A percentile compares a stretch with the other conserved stretches of the same genome.
Conservation (phyloP, 108 stramenopile genomes). For the Aurantiochytrium sp. region DNA sequence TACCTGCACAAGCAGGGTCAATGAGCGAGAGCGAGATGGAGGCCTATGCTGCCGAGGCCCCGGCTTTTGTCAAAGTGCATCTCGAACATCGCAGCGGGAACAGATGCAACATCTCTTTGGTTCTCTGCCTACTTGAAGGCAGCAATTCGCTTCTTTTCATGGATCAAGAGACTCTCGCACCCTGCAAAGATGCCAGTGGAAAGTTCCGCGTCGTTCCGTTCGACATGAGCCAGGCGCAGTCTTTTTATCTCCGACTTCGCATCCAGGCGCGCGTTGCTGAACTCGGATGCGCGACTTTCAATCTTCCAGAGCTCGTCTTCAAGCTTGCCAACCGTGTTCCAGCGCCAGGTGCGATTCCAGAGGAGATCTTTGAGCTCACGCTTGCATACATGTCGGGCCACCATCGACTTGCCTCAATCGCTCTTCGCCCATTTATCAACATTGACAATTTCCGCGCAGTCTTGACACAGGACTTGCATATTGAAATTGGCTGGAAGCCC, state of each 20-base stretch:
- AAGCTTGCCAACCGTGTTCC: not conserved
- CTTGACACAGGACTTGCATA: not conserved
- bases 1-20: not conserved
- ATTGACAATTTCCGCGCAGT: not conserved
- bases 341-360: not conserved
- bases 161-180: not conserved
- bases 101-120: not conserved
- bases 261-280: not conserved
- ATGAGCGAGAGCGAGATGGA: not conserved
- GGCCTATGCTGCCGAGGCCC: not conserved
- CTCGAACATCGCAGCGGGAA: not conserved
- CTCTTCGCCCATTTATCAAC: not conserved
- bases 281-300: not conserved
- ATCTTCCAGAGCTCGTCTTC: not conserved
- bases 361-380: not conserved
- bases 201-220: not conserved
- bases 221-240: not conserved
- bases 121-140: not conserved
- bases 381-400: not conserved
- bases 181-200: not conserved
- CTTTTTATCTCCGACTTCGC: not conserved
- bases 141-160: not conserved
- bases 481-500: not conserved
- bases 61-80: not conserved
- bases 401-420: not conserved